Evolutionary conservation across 78 protist genomes (phyloP).

Genomic region (Dictyostelium brefeldianum): DNA sequence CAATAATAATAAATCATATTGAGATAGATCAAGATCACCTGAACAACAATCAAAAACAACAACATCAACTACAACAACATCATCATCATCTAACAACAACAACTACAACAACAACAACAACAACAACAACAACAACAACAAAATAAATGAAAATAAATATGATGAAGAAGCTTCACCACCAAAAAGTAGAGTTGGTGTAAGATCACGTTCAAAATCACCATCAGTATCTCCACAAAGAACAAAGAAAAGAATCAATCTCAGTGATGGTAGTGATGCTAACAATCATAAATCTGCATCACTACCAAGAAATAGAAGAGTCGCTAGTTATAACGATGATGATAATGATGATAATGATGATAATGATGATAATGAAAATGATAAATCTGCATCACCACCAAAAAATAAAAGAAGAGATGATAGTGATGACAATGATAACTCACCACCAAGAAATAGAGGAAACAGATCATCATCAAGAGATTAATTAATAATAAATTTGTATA

Average conservation of each 20-base stretch:
- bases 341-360: no score
- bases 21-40: background rate
- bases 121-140: no score
- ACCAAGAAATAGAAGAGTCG: constrained; percentile 4
- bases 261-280: no score
- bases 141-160: background rate
- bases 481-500: no score
- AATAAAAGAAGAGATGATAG: background rate
- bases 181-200: background rate
- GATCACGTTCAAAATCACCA: background rate
- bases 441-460: background rate
- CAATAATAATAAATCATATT: background rate
- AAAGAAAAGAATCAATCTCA: background rate
- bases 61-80: no score
- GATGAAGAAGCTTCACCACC: constrained; percentile 8
- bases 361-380: no score
- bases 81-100: no score
- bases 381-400: constrained; percentile 11
- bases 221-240: constrained; percentile 29
- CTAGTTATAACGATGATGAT: no score
- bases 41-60: no score
- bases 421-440: background rate
- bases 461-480: constrained; percentile 9
- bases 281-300: background rate
- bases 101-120: background rate